Base-by-base conservation (phyloP, 2,329 filamentous ascomycete species). In the Pestalotiopsis sp. region DNA sequence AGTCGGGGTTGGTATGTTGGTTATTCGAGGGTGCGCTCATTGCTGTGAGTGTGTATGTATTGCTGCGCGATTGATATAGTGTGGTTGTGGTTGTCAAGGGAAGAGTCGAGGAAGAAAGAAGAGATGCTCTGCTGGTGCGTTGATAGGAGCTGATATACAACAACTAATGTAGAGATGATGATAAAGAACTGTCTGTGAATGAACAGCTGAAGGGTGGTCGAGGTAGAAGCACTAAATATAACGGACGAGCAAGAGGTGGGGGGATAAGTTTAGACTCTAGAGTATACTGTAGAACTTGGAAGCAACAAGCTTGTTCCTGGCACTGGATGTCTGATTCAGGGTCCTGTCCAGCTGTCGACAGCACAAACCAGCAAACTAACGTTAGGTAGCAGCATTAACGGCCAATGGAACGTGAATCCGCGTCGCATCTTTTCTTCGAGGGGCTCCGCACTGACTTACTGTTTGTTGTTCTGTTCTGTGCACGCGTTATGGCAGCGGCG, bases 1-100 rank as follows among this genome's bases (percentile, higher is more conserved):
- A 67, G 36, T 63, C 59, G 27, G 66, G 59, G 56, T 67, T 63
- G 4, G n/a, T n/a, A 31, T 45, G n/a, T 31, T 59, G n/a, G 59
- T 61, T 61, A 58, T 61, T 61, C 41, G 66, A 38, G 27, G 61
- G 23, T 52, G 58, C 66, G 58, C 66, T 67, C 59, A 67, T 67
- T 39, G 66, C 66, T 57, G 14, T 66, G 62, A 20, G 25, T 31
- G 7, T 31, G 27, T 31, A 31, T 31, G 7, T 58, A 25, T 20
- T 58, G n/a, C 4, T 25, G n/a, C 12, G 45, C 17, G 13, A 17
- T 58, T 13, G 17, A 58, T 58, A 5, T 31, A 5, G 7, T 31
- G 27, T 31, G 6, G 59, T 61, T 13, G 13, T 61, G 27, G 13
- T 61, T 25, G 17, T 36, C 27, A 7, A 38, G 59, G 20, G 31